A percentile compares a stretch with the other conserved stretches of the same genome.
phyloP scores from a whole-genome alignment of 306 rosid genomes.

The Inga leiocalycina region DNA sequence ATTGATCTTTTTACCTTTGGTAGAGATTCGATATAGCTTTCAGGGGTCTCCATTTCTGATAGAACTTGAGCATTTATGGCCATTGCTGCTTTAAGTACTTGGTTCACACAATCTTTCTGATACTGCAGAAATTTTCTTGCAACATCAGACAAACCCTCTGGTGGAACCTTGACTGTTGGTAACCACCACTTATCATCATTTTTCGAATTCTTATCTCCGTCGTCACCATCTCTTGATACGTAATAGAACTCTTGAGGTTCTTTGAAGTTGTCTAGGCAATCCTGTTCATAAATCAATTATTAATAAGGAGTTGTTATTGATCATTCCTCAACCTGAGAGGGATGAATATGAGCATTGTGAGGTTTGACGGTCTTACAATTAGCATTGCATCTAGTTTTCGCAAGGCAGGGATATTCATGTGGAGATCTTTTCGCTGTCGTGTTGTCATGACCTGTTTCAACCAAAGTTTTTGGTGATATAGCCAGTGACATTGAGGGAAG shows the following conservation, averaged over 20 bases:
- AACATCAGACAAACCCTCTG: constrained; percentile 73
- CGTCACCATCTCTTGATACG: constrained; percentile 64
- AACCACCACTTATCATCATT: constrained; percentile 97
- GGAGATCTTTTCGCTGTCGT: constrained; percentile 89
- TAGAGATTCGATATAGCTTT: constrained; percentile 83
- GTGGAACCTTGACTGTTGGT: constrained; percentile 84
- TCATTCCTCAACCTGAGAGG: neutral
- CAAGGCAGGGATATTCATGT: constrained; percentile 93
- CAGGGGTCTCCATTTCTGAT: constrained; percentile 95
- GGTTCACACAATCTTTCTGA: constrained; percentile 96
- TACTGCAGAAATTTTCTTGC: constrained; percentile 86
- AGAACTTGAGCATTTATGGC: constrained; percentile 96
- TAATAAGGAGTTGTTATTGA: neutral
- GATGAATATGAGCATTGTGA: neutral
- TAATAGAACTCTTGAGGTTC: constrained; percentile 80
- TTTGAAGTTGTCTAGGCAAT: constrained; percentile 80
- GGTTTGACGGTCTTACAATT: constrained; percentile 53
- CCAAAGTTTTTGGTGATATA: constrained; percentile 31
- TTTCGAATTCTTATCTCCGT: constrained; percentile 58
- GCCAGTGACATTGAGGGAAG: neutral
- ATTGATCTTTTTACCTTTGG: constrained; percentile 71
- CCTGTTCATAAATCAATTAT: constrained; percentile 53
- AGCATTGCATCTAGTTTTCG: constrained; percentile 93
- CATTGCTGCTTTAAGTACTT: constrained; percentile 99
- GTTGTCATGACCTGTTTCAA: constrained; percentile 85